Conservation (phyloP, 169 alveolate genomes). For the Eimeria necatrix region DNA sequence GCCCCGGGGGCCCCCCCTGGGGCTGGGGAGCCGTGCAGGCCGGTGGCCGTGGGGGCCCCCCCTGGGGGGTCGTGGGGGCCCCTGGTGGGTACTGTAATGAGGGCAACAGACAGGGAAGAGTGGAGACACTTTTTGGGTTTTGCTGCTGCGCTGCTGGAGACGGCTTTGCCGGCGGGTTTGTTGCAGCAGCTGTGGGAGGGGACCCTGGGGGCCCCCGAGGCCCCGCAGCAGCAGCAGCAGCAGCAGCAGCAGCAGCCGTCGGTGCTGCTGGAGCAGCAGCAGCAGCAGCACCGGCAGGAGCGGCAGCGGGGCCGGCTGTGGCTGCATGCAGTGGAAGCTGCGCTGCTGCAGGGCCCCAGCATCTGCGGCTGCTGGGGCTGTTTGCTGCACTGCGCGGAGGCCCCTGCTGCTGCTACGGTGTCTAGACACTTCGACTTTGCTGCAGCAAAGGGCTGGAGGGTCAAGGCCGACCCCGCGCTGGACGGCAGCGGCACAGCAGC, state of each 20-base stretch:
- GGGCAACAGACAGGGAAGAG: slow-evolving; percentile 12
- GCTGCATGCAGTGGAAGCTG: slow-evolving; percentile 34
- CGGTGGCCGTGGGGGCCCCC: not conserved
- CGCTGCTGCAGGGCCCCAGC: slow-evolving; percentile 27
- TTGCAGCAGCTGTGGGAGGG: slow-evolving; percentile 15
- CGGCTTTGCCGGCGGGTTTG: not conserved
- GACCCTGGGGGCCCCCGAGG: not conserved
- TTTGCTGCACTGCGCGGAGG: not conserved
- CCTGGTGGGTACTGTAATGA: not conserved
- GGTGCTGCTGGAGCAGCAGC: slow-evolving; percentile 1
- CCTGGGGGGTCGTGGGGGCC: not conserved
- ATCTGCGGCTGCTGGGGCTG: slow-evolving; percentile 57
- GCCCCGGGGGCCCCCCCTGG: not conserved
- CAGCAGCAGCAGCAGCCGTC: slow-evolving; percentile 7
- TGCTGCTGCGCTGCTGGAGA: slow-evolving; percentile 32
- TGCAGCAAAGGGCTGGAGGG: slow-evolving; percentile 47
- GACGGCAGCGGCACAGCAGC: slow-evolving; percentile 24
- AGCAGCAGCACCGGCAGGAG: not conserved
- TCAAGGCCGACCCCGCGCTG: slow-evolving; percentile 4
- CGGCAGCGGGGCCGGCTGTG: not conserved
- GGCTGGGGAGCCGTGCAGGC: not conserved
- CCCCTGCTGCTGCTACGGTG: slow-evolving; percentile 18
- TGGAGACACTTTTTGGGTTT: slow-evolving; percentile 49
- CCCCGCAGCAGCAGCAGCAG: not conserved
- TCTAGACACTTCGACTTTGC: slow-evolving; percentile 26